Conservation (phyloP, 164 flowering plant genomes). For the Annona cherimola region DNA sequence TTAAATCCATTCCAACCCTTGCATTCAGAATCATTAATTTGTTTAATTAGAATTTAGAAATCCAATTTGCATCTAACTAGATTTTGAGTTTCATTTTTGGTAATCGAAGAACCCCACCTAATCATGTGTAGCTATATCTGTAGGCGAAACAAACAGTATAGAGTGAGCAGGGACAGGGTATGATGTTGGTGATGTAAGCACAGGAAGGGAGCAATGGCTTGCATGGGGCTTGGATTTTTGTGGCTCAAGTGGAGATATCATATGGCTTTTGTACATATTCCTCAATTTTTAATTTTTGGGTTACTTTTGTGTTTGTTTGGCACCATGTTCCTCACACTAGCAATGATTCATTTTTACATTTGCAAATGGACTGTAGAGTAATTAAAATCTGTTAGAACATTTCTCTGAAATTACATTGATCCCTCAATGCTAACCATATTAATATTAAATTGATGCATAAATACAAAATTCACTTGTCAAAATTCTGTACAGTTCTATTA, state of each 20-base stretch:
- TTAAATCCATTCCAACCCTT: no score
- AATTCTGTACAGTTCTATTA: not conserved
- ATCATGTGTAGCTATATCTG: not conserved
- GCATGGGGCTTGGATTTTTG: conserved; percentile 28
- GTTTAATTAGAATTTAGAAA: no score
- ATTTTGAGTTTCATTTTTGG: no score
- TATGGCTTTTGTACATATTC: not conserved
- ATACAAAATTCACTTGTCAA: no score
- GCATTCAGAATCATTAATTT: no score
- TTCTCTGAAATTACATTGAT: not conserved
- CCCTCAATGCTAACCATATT: not conserved
- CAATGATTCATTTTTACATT: not conserved
- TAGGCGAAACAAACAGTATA: conserved; percentile 9
- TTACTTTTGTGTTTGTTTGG: not conserved
- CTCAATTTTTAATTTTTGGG: not conserved
- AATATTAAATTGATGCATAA: no score
- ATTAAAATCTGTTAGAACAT: no score
- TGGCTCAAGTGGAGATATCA: conserved; percentile 4
- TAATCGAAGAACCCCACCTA: no score
- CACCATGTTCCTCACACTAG: not conserved
- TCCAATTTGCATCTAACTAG: no score
- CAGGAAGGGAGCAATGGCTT: conserved; percentile 13
- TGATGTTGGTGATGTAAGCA: conserved; percentile 27
- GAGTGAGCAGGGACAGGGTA: conserved; percentile 20
- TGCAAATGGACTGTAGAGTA: no score